Evolutionary conservation across 2,329 filamentous ascomycete genomes (phyloP).

Genomic region (Chrysosphaeria jannelii): DNA sequence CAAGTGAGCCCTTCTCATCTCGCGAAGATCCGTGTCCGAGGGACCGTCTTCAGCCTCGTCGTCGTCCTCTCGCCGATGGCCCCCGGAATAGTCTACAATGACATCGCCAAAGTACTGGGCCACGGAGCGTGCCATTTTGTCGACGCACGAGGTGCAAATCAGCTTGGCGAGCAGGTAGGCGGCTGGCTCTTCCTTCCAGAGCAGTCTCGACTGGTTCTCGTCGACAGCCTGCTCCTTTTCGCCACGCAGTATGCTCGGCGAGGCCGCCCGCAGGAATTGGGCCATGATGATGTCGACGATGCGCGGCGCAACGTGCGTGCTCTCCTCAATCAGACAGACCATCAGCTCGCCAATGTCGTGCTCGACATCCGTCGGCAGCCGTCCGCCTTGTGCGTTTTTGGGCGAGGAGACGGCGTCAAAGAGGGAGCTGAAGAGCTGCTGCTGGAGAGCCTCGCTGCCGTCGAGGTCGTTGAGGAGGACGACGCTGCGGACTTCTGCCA

Average conservation of each 20-base stretch:
- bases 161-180: constrained; percentile 94
- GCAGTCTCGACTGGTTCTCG: constrained; percentile 43
- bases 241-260: constrained; percentile 28
- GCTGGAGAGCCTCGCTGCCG: constrained; percentile 46
- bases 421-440: constrained; percentile 58
- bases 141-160: constrained; percentile 63
- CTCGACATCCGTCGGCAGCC: constrained; percentile 76
- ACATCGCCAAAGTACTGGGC: constrained; percentile 95
- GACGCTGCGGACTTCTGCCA: constrained; percentile 84
- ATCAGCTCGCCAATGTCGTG: constrained; percentile 73
- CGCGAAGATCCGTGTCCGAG: constrained; percentile 58
- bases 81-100: constrained; percentile 56
- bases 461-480: constrained; percentile 72
- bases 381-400: constrained; percentile 45
- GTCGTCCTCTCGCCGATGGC: constrained; percentile 16
- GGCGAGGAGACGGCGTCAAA: constrained; percentile 77
- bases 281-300: constrained; percentile 84
- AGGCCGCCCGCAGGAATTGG: constrained; percentile 74
- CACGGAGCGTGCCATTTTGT: constrained; percentile 84
- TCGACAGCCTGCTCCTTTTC: constrained; percentile 16
- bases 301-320: constrained; percentile 40
- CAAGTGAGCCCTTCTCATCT: constrained; percentile 67
- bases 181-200: constrained; percentile 65
- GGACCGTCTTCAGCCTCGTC: constrained; percentile 36
- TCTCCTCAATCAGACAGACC: constrained; percentile 65